These are phyloP conservation scores for Parafenestella ontariensis DNA, from an alignment of 2,329 filamentous ascomycete genomes.

Conservation along the genomic window DNA sequence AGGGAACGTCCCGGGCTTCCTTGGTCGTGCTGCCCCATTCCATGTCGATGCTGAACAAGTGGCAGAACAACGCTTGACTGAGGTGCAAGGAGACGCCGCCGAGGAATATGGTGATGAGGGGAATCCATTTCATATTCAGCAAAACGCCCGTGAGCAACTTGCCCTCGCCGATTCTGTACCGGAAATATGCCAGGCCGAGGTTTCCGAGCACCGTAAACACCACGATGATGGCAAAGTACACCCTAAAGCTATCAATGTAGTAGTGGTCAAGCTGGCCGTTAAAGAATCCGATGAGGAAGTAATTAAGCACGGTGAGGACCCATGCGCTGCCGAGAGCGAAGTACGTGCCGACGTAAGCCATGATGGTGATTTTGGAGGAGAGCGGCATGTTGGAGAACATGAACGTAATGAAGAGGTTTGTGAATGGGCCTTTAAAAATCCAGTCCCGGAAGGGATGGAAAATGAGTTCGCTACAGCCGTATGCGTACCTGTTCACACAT, in stretches of 20 bases:
- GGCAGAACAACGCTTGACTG: conserved; percentile 77
- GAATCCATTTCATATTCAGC: conserved; percentile 69
- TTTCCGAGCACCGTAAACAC: conserved; percentile 71
- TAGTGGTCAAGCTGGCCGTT: conserved; percentile 79
- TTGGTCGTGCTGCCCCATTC: conserved; percentile 85
- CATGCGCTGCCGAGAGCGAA: conserved; percentile 74
- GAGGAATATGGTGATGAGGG: conserved; percentile 78
- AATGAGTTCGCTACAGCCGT: conserved; percentile 73
- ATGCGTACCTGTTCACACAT: conserved; percentile 57
- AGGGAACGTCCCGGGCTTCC: conserved; percentile 80
- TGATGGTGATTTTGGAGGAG: conserved; percentile 73
- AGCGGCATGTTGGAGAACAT: conserved; percentile 67
- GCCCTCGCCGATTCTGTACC: conserved; percentile 66
- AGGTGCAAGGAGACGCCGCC: conserved; percentile 83
- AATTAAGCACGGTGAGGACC: conserved; percentile 72
- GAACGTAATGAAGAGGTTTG: conserved; percentile 68
- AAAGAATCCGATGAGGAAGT: conserved; percentile 75
- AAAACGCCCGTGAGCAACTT: conserved; percentile 58
- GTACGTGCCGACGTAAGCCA: conserved; percentile 75
- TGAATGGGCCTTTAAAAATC: conserved; percentile 69
- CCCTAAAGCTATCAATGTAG: conserved; percentile 77
- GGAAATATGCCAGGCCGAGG: conserved; percentile 66
- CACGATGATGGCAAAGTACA: conserved; percentile 68
- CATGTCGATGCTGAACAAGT: conserved; percentile 89
- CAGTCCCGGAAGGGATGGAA: conserved; percentile 72